Evolutionary conservation across 1,284 basidiomycete species (phyloP), one percentile per base, ranked within the genome.

Genomic region (Leccinum griseonigrum): DNA sequence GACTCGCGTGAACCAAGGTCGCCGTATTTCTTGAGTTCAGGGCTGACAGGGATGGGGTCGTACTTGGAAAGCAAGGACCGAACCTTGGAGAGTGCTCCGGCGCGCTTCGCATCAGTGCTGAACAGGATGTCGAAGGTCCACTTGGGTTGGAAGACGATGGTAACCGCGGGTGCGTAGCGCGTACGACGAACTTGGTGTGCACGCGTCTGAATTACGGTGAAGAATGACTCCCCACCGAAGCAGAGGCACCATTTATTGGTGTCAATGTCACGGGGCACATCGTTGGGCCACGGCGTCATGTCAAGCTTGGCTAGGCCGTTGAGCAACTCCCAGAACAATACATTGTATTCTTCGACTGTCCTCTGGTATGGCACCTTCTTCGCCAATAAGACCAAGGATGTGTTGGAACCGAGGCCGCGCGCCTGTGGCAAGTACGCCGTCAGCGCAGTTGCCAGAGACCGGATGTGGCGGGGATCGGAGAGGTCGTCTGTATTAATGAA

Each of bases 91-190:
- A 69, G 59, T 11, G 67, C 67, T 22, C 68, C 68, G n/a, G 61
- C 55, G 8, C 66, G 60, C 58, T 68, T 69, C 10, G 66, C 67
- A 4, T 69, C 64, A 13, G 29, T 62, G 55, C 61, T 69, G 38
- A 69, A 68, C 28, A 68, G 55, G n/a, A 69, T 63, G 55, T 68
- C 66, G 26, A 68, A 68, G 48, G 68, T 68, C 67, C 67, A 69
- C 48, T 68, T 69, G 7, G 67, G 67, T 32, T 69, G 67, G 60
- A 68, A 68, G 16, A 69, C 67, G 7, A 69, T 61, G 32, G 67
- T 70, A 54, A 70, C 56, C 8, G 64, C 58, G 13, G 65, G 60
- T n/a, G 66, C 60, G n/a, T 66, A 60, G 36, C 67, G 66, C 2
- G 67, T 60, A n/a, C 64, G 67, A 18, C 68, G 64, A 14, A 68